phyloP scores from a whole-genome alignment of 345 rosid species.

The Isatis tinctoria region DNA sequence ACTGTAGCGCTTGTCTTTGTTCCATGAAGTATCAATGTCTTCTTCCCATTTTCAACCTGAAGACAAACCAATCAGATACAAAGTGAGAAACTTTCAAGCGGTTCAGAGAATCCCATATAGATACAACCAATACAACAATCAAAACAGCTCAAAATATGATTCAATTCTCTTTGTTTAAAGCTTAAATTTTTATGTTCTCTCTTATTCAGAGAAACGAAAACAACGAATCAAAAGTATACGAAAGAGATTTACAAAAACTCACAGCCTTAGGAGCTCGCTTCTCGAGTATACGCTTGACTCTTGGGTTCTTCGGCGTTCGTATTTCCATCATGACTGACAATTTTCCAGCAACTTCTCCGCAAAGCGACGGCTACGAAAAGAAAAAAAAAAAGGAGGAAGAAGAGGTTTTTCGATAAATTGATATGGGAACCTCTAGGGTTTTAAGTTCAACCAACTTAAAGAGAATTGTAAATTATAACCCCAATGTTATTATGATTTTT shows the following conservation, averaged over 20 bases:
- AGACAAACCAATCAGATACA: neutral
- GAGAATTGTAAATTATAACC: neutral
- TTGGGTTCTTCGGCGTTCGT: constrained; percentile 50
- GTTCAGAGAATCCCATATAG: neutral
- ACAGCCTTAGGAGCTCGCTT: constrained; percentile 85
- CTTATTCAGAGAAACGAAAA: constrained; percentile 7
- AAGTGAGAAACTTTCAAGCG: neutral
- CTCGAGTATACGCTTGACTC: constrained; percentile 60
- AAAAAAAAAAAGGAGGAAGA: neutral
- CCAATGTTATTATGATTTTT: neutral
- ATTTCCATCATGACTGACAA: constrained; percentile 46
- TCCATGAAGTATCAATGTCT: constrained; percentile 91
- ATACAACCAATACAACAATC: neutral
- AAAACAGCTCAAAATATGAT: neutral
- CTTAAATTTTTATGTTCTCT: neutral
- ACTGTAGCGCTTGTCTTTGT: constrained; percentile 71
- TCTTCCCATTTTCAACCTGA: constrained; percentile 94
- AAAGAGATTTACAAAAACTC: constrained; percentile 9
- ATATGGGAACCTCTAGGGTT: constrained; percentile 21
- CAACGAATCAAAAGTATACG: neutral
- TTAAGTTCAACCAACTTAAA: neutral
- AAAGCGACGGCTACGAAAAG: constrained; percentile 14
- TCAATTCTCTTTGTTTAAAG: neutral
- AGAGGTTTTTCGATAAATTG: constrained; percentile 4
- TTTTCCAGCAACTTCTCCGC: constrained; percentile 8